phyloP scores from a whole-genome alignment of 2,329 filamentous ascomycete species.

The Parastagonospora avenae region DNA sequence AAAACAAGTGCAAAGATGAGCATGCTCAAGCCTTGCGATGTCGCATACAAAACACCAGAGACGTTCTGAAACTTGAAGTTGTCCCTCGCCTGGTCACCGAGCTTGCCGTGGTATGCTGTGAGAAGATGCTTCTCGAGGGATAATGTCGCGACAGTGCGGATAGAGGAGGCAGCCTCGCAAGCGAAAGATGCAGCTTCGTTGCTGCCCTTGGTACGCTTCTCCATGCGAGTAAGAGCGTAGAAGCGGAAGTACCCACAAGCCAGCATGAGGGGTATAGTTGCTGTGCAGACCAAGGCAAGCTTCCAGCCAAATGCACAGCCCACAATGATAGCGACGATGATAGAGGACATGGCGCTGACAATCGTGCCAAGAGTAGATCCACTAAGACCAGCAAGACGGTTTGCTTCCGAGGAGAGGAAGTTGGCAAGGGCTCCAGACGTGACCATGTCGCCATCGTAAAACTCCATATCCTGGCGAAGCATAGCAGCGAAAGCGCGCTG shows the following conservation, averaged over 20 bases:
- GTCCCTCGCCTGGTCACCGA: slow-evolving; percentile 70
- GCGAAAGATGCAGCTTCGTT: slow-evolving; percentile 82
- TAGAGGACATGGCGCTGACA: slow-evolving; percentile 76
- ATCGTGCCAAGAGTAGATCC: slow-evolving; percentile 88
- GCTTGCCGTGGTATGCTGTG: slow-evolving; percentile 70
- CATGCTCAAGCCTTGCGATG: slow-evolving; percentile 76
- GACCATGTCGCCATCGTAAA: slow-evolving; percentile 90
- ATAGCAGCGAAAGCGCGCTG: slow-evolving; percentile 83
- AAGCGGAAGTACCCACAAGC: slow-evolving; percentile 87
- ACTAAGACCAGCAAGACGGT: slow-evolving; percentile 85
- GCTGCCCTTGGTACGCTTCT: slow-evolving; percentile 81
- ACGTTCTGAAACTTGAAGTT: slow-evolving; percentile 76
- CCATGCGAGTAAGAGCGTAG: slow-evolving; percentile 80
- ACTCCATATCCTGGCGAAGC: slow-evolving; percentile 82
- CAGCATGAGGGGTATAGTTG: slow-evolving; percentile 77
- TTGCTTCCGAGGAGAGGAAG: slow-evolving; percentile 73
- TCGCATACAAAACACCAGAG: slow-evolving; percentile 80
- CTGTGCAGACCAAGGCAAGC: slow-evolving; percentile 79
- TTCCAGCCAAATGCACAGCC: slow-evolving; percentile 83
- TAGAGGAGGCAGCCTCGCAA: slow-evolving; percentile 91
- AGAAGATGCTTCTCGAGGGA: slow-evolving; percentile 86
- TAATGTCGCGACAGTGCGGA: slow-evolving; percentile 91
- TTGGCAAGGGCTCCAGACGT: slow-evolving; percentile 84
- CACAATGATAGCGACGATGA: slow-evolving; percentile 73
- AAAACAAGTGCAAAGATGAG: slow-evolving; percentile 45